Percentiles rank a stretch among this genome's conserved stretches.
Evolutionary conservation across 163 green algal species (phyloP).

Genomic region (Volvox carteri): DNA sequence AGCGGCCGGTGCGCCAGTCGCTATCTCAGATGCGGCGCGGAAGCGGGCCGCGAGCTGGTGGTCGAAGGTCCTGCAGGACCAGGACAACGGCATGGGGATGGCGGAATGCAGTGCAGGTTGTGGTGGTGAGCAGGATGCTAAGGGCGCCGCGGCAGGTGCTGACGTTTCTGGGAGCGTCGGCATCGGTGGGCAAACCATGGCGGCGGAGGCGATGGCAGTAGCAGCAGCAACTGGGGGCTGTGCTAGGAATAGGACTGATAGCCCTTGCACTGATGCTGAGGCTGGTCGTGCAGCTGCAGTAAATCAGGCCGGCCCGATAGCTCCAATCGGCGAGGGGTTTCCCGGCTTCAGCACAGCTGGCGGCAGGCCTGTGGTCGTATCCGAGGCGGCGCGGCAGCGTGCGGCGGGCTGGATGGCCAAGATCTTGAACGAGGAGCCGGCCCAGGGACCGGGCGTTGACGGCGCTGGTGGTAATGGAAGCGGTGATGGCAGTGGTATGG

Average conservation of each 20-base stretch:
- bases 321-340: neutral
- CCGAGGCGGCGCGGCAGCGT: constrained; percentile 10
- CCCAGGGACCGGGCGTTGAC: neutral
- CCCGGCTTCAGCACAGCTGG: constrained; percentile 9
- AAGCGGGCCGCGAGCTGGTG: neutral
- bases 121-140: neutral
- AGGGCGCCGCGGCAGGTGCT: neutral
- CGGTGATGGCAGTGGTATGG: neutral
- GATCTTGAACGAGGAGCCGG: neutral
- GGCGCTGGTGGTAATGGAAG: neutral
- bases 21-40: neutral
- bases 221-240: neutral
- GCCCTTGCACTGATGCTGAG: too few species aligned
- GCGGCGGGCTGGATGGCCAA: constrained; percentile 1
- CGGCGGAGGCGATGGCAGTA: neutral
- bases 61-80: neutral
- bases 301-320: too few species aligned
- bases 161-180: neutral
- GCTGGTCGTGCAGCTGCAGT: neutral
- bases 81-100: too few species aligned
- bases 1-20: neutral
- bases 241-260: neutral
- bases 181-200: too few species aligned
- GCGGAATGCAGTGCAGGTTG: too few species aligned
- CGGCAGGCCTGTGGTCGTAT: constrained; percentile 25